A percentile compares a stretch with the other conserved stretches of the same genome.
These are phyloP conservation scores for Silene conica DNA, from an alignment of 148 eudicot genomes.

Conservation along the genomic window DNA sequence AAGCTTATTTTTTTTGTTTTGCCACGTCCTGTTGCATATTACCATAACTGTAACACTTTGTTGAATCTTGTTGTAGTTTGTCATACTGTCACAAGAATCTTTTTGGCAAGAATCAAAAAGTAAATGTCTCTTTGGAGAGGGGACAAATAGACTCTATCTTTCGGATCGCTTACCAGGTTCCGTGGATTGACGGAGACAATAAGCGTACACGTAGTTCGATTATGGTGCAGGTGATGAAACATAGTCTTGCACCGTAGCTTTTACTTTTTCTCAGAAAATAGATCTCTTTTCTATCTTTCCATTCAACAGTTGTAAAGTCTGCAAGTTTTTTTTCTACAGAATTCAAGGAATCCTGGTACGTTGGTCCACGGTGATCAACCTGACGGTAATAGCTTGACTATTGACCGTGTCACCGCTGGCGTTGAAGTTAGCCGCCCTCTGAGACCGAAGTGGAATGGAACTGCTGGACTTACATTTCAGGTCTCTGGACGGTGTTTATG, in stretches of 20 bases:
- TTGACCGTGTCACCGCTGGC: slow-evolving; percentile 85
- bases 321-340: slow-evolving; percentile 34
- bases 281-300: background rate
- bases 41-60: slow-evolving; percentile 3
- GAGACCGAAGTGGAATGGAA: slow-evolving; percentile 96
- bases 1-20: background rate
- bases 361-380: slow-evolving; percentile 92
- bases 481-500: slow-evolving; percentile 28
- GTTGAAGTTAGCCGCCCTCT: slow-evolving; percentile 89
- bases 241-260: background rate
- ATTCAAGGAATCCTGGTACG: slow-evolving; percentile 90
- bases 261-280: background rate
- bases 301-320: background rate
- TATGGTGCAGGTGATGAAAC: slow-evolving; percentile 69
- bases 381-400: slow-evolving; percentile 57
- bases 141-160: slow-evolving; percentile 95
- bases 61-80: slow-evolving; percentile 52
- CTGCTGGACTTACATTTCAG: slow-evolving; percentile 92
- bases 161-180: slow-evolving; percentile 82
- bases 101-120: slow-evolving; percentile 92
- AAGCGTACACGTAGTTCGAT: slow-evolving; percentile 85
- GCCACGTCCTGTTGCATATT: slow-evolving; percentile 1
- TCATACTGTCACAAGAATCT: slow-evolving; percentile 90
- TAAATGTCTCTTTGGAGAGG: slow-evolving; percentile 86
- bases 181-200: slow-evolving; percentile 99